Conservation (phyloP, 2,329 filamentous ascomycete species). For the Keithomyces neogunnii region DNA sequence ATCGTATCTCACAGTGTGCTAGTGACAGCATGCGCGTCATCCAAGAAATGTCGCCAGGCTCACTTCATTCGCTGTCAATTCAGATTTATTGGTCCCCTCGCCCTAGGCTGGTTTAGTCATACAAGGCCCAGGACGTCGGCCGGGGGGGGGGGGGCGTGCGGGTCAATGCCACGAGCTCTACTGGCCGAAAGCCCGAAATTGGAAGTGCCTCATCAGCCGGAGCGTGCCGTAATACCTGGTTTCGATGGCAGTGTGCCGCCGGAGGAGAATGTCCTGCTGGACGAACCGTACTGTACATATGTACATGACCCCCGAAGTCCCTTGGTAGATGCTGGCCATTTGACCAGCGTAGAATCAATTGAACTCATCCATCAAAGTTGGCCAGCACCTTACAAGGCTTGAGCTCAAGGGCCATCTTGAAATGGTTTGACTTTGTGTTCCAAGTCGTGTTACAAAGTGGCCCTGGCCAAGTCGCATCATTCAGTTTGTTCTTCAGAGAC, state of each 20-base stretch:
- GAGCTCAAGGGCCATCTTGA: neutral
- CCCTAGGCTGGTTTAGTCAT: too few species aligned
- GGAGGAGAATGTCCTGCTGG: too few species aligned
- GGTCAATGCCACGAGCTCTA: neutral
- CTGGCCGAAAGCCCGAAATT: neutral
- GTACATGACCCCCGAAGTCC: too few species aligned
- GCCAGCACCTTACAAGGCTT: neutral
- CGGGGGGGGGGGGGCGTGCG: neutral
- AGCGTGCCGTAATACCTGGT: neutral
- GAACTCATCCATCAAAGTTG: neutral
- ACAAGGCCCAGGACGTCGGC: neutral
- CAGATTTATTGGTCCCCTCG: neutral
- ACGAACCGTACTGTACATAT: too few species aligned
- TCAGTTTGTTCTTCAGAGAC: neutral
- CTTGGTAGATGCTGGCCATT: too few species aligned
- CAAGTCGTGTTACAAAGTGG: neutral
- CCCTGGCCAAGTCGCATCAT: neutral
- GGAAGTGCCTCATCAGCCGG: neutral
- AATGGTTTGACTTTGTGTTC: neutral
- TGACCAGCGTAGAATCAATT: too few species aligned
- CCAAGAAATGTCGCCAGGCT: too few species aligned
- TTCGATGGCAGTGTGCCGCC: too few species aligned
- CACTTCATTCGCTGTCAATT: neutral
- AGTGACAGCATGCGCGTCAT: too few species aligned
- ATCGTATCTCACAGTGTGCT: too few species aligned